Base-by-base conservation (phyloP, 164 flowering plant genomes). In the Santalum album region DNA sequence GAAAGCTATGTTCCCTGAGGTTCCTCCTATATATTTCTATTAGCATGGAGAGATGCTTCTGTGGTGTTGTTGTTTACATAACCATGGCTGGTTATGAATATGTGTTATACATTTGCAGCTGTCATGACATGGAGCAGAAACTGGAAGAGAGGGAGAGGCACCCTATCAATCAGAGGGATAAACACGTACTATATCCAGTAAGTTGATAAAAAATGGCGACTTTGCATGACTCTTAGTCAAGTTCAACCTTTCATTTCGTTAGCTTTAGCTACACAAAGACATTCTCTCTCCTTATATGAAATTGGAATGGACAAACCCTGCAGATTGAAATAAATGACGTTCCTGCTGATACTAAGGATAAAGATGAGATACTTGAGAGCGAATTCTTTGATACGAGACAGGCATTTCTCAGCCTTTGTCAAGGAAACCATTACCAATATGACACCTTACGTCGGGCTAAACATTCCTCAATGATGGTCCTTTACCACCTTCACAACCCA, bases 381-480 rank as follows among this genome's bases (percentile, higher is more conserved):
- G 99, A 94, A 66, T 94, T 94, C 59, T 94, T 94, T 73, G 99
- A 94, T 63, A 90, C 99, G 1, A 81, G 99, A 59, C 99, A 90
- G 62, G 99, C 99, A 39, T 94, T 94, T 68, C 72, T 94, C 54
- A 87, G 97, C 72, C 96, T 94, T 55, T 94, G 97, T 68, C 99
- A 94, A 74, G 99, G 97, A 55, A 94, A 90, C 54, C 96, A 94
- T 72, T 94, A 94, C 65, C 99, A 94, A 51, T 94, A 87, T 75
- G 99, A 94, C 74, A 94, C 99, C n/a, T 72, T 94, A 20, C 86
- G 99, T 32, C 80, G 99, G 44, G 99, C 99, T 19, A 94, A 94
- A 63, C 99, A 94, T 71, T 94, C 99, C 19, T 90, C 99, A 14
- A 94, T 94, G 97, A 94, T 94, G 99, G 95, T 94, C 62, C 84